Percentiles rank a stretch among this genome's conserved stretches.
These are phyloP conservation scores for Rhizoctonia solani DNA, from an alignment of 1,284 basidiomycete species.

Conservation along the genomic window DNA sequence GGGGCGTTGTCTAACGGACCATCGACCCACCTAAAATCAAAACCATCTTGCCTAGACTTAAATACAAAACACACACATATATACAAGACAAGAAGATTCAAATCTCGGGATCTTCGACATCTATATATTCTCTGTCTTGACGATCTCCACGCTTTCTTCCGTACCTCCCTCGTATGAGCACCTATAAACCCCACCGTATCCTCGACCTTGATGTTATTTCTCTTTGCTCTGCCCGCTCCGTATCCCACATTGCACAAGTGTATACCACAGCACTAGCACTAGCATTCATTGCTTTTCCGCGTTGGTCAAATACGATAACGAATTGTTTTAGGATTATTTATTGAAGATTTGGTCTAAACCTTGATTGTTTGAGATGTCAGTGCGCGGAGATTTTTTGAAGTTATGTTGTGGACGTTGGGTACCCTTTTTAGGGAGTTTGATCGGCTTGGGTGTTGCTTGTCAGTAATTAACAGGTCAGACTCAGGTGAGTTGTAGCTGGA, in stretches of 20 bases:
- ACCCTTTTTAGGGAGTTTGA: too few relatives aligned
- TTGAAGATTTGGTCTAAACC: too few relatives aligned
- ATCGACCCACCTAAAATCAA: not conserved
- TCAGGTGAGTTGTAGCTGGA: too few relatives aligned
- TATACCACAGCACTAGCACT: not conserved
- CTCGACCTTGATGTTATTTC: not conserved
- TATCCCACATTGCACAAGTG: not conserved
- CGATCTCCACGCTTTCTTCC: not conserved
- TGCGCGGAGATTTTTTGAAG: too few relatives aligned
- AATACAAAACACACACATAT: too few relatives aligned
- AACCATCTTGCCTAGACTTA: not conserved
- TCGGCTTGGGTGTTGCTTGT: too few relatives aligned
- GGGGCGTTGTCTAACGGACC: conserved; percentile 54
- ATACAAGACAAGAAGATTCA: not conserved
- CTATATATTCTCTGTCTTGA: not conserved
- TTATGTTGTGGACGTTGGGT: too few relatives aligned
- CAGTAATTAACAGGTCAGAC: too few relatives aligned
- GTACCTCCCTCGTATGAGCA: too few relatives aligned
- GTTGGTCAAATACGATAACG: not conserved
- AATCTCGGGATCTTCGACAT: not conserved
- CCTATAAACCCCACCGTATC: too few relatives aligned
- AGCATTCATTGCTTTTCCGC: not conserved
- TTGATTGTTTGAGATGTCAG: too few relatives aligned
- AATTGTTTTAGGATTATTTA: too few relatives aligned
- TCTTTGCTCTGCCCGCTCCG: not conserved